Base-by-base conservation (phyloP, 305 asterid genomes). In the Fraxinus velutina region DNA sequence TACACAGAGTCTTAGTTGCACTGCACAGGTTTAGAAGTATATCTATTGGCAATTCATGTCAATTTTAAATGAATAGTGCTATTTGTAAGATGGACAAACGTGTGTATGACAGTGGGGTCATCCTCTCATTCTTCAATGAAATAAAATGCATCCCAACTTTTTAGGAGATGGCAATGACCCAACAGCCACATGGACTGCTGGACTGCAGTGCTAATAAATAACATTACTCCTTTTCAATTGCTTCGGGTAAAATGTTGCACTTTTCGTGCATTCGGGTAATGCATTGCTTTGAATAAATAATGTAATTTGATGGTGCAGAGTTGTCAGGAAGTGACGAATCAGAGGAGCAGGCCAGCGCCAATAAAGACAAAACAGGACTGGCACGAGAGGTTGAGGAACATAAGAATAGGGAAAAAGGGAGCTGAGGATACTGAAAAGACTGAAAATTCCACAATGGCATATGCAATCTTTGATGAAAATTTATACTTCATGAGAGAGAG, bases 311-410 rank as follows among this genome's bases (percentile, higher is more conserved):
- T 76, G 76, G 17, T 85, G 82, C 86, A 90, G 92, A 84, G 85
- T 82, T 76, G 39, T 29, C 83, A 79, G 83, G 97, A 90, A 77
- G 85, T 42, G 79, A 90, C 88, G 81, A 86, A 83, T 81, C 85
- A 83, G 84, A 90, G 87, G 88, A 75, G 79, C 83, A 90, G 89
- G 87, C 97, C 94, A 39, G 82, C 83, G 64, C 97, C 95, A 62
- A 90, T 90, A 79, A 94, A 93, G 88, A 89, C 92, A 83, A 94
- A 93, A 91, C 93, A 84, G 79, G 98, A 96, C 77, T 96, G 98
- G 99, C 98, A 92, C 17, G 97, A 91, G 86, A 89, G 92, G 86
- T 88, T 96, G 36, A 90, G 91, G 85, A 93, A 88, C 83, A 84
- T 96, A 34, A 85, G 97, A 83, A 85, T 88, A 82, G 95, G 99